Evolutionary conservation across 345 rosid genomes (phyloP).

Genomic region (Tarenaya hassleriana): DNA sequence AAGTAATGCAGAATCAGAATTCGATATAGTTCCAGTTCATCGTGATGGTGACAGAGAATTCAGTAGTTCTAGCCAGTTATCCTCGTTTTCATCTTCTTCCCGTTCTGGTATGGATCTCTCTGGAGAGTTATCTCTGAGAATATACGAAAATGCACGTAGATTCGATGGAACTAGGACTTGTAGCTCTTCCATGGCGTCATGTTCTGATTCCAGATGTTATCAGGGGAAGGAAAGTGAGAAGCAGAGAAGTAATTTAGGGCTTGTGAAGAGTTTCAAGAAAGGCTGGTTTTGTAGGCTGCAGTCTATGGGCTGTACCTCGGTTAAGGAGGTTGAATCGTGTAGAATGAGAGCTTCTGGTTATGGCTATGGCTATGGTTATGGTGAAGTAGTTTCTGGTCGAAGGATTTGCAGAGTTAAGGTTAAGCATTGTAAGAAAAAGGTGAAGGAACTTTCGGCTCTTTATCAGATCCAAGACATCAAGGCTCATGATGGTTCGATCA

Average conservation of each 20-base stretch:
- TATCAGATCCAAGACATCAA: slow-evolving; percentile 61
- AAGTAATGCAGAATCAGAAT: slow-evolving; percentile 21
- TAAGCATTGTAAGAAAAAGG: slow-evolving; percentile 45
- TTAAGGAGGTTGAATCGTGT: slow-evolving; percentile 30
- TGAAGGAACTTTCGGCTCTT: slow-evolving; percentile 75
- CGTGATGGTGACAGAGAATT: slow-evolving; percentile 40
- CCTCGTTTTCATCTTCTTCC: slow-evolving; percentile 33
- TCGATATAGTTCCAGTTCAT: slow-evolving; percentile 32
- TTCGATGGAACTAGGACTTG: slow-evolving; percentile 26
- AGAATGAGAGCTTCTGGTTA: slow-evolving; percentile 26
- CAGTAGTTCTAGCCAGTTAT: slow-evolving; percentile 29
- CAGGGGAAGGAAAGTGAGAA: slow-evolving; percentile 28
- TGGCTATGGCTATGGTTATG: too few species aligned
- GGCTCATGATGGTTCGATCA: slow-evolving; percentile 64
- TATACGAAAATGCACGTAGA: slow-evolving; percentile 20
- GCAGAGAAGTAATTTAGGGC: slow-evolving; percentile 21
- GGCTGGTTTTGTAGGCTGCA: slow-evolving; percentile 63
- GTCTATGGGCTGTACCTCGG: slow-evolving; percentile 47
- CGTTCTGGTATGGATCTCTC: slow-evolving; percentile 34
- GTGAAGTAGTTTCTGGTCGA: slow-evolving; percentile 24
- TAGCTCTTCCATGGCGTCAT: slow-evolving; percentile 38
- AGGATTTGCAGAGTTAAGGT: slow-evolving; percentile 61
- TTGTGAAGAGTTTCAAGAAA: slow-evolving; percentile 36
- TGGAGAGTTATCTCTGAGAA: slow-evolving; percentile 29
- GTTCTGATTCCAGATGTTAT: slow-evolving; percentile 22